Base-by-base conservation (phyloP, 306 rosid genomes). In the Begonia fuchsioides region DNA sequence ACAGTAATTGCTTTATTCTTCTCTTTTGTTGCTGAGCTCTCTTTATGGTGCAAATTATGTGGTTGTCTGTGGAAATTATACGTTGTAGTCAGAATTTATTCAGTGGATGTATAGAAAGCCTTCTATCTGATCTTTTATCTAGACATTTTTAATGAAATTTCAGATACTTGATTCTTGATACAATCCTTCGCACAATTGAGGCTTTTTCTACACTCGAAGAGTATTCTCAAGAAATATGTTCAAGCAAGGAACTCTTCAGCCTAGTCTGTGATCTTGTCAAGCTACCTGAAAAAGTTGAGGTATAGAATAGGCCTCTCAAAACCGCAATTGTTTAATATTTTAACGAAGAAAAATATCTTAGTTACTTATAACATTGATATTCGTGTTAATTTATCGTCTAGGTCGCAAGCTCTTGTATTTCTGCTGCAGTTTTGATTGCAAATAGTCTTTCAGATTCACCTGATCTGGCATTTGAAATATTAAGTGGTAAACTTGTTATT, bases 211-310 rank as follows among this genome's bases (percentile, higher is more conserved):
- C 72, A 50, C 38, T 79, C 43, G 93, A 90, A 58, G 79, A 68
- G 20, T 70, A 78, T 73, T 90, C 90, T 70, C 78, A 58, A 55
- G 82, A 81, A 56, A 72, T 84, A 48, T 78, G 93, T 69, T 74
- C 83, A 60, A 79, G 76, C 65, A 60, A 75, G 72, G 66, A 81
- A 55, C 81, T 84, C 59, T 79, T 90, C 47, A 72, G 47, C 44
- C 65, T 76, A 55, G 70, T 63, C 50, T 70, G 74, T 62, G 65
- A 66, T 40, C 64, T 90, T 55, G 65, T 81, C 50, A 90, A 74
- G 70, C 61, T 90, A 48, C 84, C 78, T 38, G 90, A 90, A 65
- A 86, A 82, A 84, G 79, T 64, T 53, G 97, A 90, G 97, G 95
- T 90, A 74, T 62, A 52, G 47, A 55, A 17, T 56, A 63, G 41